phyloP scores from a whole-genome alignment of 805 yeast genomes.

The Saturnispora diversa region DNA sequence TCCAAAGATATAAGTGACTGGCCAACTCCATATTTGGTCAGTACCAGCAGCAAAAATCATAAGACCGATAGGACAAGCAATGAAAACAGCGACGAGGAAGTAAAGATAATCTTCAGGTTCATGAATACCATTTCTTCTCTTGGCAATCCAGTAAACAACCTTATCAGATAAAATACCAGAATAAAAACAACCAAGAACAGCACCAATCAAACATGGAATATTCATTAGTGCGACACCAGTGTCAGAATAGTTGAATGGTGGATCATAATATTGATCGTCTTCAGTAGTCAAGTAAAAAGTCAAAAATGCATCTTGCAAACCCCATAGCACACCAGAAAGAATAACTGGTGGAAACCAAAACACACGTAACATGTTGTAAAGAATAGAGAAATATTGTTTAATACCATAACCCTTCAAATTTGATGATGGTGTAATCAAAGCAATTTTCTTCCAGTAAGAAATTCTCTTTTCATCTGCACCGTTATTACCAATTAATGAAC shows the following conservation, averaged over 20 bases:
- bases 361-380: slow-evolving; percentile 44
- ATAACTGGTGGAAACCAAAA: slow-evolving; percentile 58
- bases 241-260: slow-evolving; percentile 59
- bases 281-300: slow-evolving; percentile 70
- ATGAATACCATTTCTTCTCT: slow-evolving; percentile 48
- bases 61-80: slow-evolving; percentile 55
- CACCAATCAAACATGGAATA: slow-evolving; percentile 60
- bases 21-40: slow-evolving; percentile 45
- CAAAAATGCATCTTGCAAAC: slow-evolving; percentile 67
- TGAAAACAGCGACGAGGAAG: slow-evolving; percentile 46
- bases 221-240: slow-evolving; percentile 70
- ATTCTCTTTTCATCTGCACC: slow-evolving; percentile 36
- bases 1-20: slow-evolving; percentile 45
- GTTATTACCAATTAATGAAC: slow-evolving; percentile 19
- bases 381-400: slow-evolving; percentile 52
- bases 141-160: slow-evolving; percentile 55
- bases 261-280: slow-evolving; percentile 55
- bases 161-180: slow-evolving; percentile 56
- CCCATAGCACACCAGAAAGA: slow-evolving; percentile 69
- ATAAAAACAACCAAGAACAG: slow-evolving; percentile 55
- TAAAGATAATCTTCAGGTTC: slow-evolving; percentile 62
- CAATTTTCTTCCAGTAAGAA: slow-evolving; percentile 40
- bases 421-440: slow-evolving; percentile 46
- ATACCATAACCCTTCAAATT: slow-evolving; percentile 57
- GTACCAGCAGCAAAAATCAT: slow-evolving; percentile 62